Evolutionary conservation across 306 rosid genomes (phyloP).

Genomic region (Urtica urens): DNA sequence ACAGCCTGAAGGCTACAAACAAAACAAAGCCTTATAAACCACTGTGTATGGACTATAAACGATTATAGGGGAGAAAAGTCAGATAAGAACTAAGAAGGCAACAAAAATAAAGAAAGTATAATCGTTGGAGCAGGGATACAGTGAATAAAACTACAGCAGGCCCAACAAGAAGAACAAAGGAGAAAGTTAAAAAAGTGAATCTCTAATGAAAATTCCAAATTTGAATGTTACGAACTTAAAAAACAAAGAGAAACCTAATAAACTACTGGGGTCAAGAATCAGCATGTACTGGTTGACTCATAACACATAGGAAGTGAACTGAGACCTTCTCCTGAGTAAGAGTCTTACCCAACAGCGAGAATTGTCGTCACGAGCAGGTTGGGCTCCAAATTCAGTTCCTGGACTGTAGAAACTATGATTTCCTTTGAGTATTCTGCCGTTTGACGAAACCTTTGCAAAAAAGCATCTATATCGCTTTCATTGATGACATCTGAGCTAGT

Average conservation of each 20-base stretch:
- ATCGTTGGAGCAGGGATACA: neutral
- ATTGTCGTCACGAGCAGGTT: conserved; percentile 64
- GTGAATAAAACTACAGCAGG: too few relatives aligned
- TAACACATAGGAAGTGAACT: too few relatives aligned
- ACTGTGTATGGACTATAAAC: too few relatives aligned
- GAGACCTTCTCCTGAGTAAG: conserved; percentile 18
- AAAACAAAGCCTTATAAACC: neutral
- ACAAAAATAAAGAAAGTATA: neutral
- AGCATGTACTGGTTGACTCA: too few relatives aligned
- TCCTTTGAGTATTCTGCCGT: conserved; percentile 45
- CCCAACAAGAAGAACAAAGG: too few relatives aligned
- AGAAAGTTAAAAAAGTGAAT: too few relatives aligned
- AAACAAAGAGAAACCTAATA: too few relatives aligned
- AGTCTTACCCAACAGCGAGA: conserved; percentile 58
- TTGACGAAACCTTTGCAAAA: conserved; percentile 54
- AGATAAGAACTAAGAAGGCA: too few relatives aligned
- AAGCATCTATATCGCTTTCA: conserved; percentile 30
- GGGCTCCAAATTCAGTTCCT: conserved; percentile 66
- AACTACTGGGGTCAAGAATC: too few relatives aligned
- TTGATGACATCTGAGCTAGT: conserved; percentile 44
- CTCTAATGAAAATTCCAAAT: too few relatives aligned
- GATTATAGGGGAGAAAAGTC: neutral
- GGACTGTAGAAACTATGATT: conserved; percentile 42
- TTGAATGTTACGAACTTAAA: too few relatives aligned
- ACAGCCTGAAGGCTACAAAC: neutral